phyloP scores from a whole-genome alignment of 257 asterid species.

The Anisodus tanguticus region DNA sequence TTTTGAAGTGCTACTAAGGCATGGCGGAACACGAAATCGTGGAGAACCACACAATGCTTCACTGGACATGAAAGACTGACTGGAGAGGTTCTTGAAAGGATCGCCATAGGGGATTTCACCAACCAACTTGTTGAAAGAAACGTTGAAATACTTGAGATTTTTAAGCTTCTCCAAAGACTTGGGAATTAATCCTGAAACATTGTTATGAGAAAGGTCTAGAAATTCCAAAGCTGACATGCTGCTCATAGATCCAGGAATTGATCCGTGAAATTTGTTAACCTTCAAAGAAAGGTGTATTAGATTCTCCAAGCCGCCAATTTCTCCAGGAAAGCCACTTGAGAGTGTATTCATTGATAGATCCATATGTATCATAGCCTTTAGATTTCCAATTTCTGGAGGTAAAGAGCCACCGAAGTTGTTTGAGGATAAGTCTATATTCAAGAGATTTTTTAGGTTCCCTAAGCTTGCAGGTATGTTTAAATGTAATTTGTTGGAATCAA shows the following conservation, averaged over 20 bases:
- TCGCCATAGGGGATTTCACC: neutral
- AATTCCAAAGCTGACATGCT: neutral
- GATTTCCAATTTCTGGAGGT: neutral
- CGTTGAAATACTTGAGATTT: neutral
- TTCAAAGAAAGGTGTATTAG: constrained; percentile 14
- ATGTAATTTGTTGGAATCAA: neutral
- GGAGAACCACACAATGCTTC: constrained; percentile 6
- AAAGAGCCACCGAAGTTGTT: constrained; percentile 5
- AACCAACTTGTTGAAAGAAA: neutral
- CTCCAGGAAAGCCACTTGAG: constrained; percentile 27
- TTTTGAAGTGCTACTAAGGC: neutral
- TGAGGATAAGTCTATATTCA: neutral
- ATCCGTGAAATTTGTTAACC: neutral
- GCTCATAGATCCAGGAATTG: neutral
- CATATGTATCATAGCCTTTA: neutral
- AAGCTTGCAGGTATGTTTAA: neutral
- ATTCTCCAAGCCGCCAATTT: constrained; percentile 31
- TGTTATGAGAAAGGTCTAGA: constrained; percentile 29
- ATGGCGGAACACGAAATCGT: neutral
- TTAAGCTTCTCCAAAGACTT: neutral
- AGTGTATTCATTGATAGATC: neutral
- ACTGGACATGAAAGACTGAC: neutral
- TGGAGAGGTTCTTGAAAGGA: neutral
- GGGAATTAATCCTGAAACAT: constrained; percentile 10
- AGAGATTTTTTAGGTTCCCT: constrained; percentile 11